These are phyloP conservation scores for Alternaria ethzedia DNA, from an alignment of 2,329 filamentous ascomycete species.

Conservation along the genomic window DNA sequence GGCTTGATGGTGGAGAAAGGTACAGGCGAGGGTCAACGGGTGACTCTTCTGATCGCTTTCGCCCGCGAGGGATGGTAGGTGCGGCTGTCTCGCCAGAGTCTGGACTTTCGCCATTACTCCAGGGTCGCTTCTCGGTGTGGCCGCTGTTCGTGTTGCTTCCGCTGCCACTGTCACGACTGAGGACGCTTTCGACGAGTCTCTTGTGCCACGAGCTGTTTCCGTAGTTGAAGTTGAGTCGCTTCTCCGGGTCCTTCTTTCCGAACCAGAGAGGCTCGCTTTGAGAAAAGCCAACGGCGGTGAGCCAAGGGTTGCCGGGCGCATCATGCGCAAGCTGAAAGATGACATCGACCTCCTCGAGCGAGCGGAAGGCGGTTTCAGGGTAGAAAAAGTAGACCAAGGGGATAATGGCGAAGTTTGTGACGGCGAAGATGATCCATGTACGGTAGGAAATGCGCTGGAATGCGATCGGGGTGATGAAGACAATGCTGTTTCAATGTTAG, in stretches of 20 bases:
- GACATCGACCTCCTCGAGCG: constrained; percentile 71
- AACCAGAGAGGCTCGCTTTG: constrained; percentile 61
- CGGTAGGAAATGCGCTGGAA: constrained; percentile 61
- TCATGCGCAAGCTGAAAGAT: constrained; percentile 64
- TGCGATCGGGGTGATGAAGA: constrained; percentile 68
- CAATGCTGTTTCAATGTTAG: constrained; percentile 61
- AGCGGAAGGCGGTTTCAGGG: constrained; percentile 63
- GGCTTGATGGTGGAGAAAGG: background rate
- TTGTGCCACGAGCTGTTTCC: constrained; percentile 39
- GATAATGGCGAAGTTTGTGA: constrained; percentile 58
- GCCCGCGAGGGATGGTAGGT: background rate
- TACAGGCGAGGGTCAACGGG: constrained; percentile 13
- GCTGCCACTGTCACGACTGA: constrained; percentile 19
- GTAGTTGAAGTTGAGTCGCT: constrained; percentile 57
- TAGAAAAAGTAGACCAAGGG: constrained; percentile 66
- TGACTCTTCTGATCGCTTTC: constrained; percentile 12
- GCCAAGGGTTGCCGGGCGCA: constrained; percentile 53
- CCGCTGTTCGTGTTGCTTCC: constrained; percentile 16
- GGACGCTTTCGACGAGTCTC: constrained; percentile 19
- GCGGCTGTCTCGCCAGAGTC: background rate
- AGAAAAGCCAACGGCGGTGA: constrained; percentile 58
- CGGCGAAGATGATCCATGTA: constrained; percentile 66
- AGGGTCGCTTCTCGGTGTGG: constrained; percentile 4
- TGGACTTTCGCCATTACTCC: constrained; percentile 1
- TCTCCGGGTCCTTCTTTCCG: constrained; percentile 59